These are phyloP conservation scores for Linnemannia zychae DNA, from an alignment of 192 early-diverging fungal species.

Conservation along the genomic window DNA sequence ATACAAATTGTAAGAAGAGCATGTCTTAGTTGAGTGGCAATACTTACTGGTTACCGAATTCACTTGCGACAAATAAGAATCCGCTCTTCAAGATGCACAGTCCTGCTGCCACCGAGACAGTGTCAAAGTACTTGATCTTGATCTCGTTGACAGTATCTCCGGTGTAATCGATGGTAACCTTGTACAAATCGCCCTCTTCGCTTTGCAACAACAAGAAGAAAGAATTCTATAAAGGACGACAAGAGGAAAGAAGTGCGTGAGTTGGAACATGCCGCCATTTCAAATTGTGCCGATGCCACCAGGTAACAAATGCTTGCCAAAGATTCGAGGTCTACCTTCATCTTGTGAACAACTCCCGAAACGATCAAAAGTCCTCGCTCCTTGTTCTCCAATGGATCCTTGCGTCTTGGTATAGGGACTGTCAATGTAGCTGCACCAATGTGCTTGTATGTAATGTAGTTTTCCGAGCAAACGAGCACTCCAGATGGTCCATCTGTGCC, in stretches of 20 bases:
- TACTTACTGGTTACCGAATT: constrained; percentile 94
- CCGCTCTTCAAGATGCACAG: constrained; percentile 93
- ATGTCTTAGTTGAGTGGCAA: neutral
- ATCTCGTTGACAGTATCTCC: constrained; percentile 74
- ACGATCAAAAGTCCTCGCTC: constrained; percentile 83
- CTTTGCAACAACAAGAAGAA: constrained; percentile 95
- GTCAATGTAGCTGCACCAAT: constrained; percentile 71
- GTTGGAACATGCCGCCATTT: neutral
- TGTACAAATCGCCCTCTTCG: constrained; percentile 95
- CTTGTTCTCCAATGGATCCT: constrained; percentile 74
- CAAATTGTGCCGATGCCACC: neutral
- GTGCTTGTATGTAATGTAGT: constrained; percentile 90
- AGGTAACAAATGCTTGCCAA: neutral
- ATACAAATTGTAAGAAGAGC: neutral
- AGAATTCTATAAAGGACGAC: constrained; percentile 58
- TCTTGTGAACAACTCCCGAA: constrained; percentile 88
- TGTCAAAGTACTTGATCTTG: constrained; percentile 96
- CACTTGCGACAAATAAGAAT: constrained; percentile 91
- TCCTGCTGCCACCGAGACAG: constrained; percentile 83
- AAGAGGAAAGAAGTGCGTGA: neutral
- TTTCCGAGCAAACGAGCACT: constrained; percentile 95
- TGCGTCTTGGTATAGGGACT: constrained; percentile 87
- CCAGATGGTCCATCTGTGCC: constrained; percentile 96
- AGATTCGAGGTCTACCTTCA: constrained; percentile 69
- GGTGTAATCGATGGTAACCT: constrained; percentile 88